Evolutionary conservation across 177 flowering plant species (phyloP).

Genomic region (Vitis hybrid): DNA sequence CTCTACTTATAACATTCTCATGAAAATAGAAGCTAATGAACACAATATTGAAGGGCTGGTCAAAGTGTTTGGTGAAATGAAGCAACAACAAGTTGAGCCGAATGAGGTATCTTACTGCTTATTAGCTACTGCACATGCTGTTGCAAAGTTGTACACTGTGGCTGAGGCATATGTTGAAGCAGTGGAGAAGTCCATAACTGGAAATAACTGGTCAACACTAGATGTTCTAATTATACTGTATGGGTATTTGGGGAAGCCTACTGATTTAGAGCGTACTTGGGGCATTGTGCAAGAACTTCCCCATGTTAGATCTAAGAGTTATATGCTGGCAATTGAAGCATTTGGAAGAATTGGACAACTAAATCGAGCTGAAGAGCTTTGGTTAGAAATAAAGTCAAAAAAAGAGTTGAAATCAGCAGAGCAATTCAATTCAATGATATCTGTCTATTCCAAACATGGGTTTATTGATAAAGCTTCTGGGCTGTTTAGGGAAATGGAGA

Average conservation of each 20-base stretch:
- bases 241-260: slow-evolving; percentile 68
- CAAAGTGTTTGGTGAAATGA: slow-evolving; percentile 70
- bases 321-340: slow-evolving; percentile 78
- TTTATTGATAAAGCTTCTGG: slow-evolving; percentile 57
- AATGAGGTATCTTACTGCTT: slow-evolving; percentile 85
- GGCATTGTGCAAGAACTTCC: slow-evolving; percentile 41
- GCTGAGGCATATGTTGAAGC: slow-evolving; percentile 72
- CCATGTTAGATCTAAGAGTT: slow-evolving; percentile 65
- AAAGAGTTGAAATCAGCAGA: slow-evolving; percentile 62
- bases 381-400: slow-evolving; percentile 64
- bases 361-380: slow-evolving; percentile 73
- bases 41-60: slow-evolving; percentile 68
- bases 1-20: slow-evolving; percentile 85
- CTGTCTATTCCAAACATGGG: slow-evolving; percentile 76
- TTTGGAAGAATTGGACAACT: slow-evolving; percentile 70
- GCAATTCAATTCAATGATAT: slow-evolving; percentile 76
- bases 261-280: slow-evolving; percentile 70
- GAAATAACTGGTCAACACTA: slow-evolving; percentile 82
- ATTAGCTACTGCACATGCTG: slow-evolving; percentile 88
- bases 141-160: slow-evolving; percentile 65
- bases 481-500: slow-evolving; percentile 65
- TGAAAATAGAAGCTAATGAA: slow-evolving; percentile 83
- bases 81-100: slow-evolving; percentile 62
- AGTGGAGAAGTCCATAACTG: slow-evolving; percentile 67
- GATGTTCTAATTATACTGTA: slow-evolving; percentile 82